Base-by-base conservation (phyloP, 805 yeast genomes). In the Lachancea dasiensis region DNA sequence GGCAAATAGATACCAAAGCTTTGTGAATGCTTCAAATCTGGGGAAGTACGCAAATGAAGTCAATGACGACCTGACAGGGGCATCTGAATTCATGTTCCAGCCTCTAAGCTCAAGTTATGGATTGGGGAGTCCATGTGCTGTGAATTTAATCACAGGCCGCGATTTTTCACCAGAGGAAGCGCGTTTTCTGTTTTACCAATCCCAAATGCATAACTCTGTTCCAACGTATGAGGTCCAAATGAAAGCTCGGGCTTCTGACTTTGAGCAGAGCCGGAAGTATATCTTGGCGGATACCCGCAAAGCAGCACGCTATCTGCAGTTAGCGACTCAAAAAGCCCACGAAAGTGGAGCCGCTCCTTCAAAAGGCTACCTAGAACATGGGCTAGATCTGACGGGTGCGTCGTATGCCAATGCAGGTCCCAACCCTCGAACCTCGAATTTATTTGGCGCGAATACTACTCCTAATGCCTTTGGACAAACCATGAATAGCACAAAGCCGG, bases 221-320 rank as follows among this genome's bases (percentile, higher is more conserved):
- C 54, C 63, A 0, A 64, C 62, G 11, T 72, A 67, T 45, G 70
- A 67, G 29, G 57, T 58, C 11, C 64, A 64, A 34, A 47, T 75
- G 27, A 47, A 49, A 2, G 64, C 69, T 3, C 61, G 82, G 49
- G 57, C 56, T 15, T 52, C 57, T 10, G 82, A 78, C 45, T 69
- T 71, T 73, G 54, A 60, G 24, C 58, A 57, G 31, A 69, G 76
- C 42, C 40, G 69, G 1, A 39, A 56, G 1, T 64, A 60, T 29
- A 34, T 77, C 3, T 50, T 50, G 7, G 56, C 54, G 0, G 70
- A 73, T 39, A 52, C 73, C 2, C 58, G 61, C 16, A 65, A 68
- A 47, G 82, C 80, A 5, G 81, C 79, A 1, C 63, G 82, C 34
- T 78, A 69, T 51, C 52, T 70, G n/a, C 82, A 79, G 42, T 46